These are phyloP conservation scores for Botrytis medusae DNA, from an alignment of 2,329 filamentous ascomycete genomes.

Conservation along the genomic window DNA sequence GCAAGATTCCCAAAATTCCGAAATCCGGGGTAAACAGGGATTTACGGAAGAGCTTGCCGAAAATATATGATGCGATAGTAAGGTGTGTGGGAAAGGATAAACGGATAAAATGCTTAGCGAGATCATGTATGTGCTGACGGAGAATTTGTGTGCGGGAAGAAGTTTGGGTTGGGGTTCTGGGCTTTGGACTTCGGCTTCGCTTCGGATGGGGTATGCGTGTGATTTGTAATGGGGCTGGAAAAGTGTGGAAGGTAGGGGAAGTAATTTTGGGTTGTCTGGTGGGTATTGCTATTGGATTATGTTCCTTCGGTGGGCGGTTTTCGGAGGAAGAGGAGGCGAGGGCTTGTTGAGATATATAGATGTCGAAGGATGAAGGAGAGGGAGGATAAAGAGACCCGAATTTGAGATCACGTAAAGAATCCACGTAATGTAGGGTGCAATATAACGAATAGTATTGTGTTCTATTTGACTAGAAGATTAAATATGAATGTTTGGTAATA, in stretches of 20 bases:
- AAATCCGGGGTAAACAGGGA: constrained; percentile 15
- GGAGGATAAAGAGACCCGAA: neutral
- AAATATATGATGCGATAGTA: neutral
- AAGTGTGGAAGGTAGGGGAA: neutral
- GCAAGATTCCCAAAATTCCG: neutral
- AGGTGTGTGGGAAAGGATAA: neutral
- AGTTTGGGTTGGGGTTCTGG: neutral
- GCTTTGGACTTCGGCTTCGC: neutral
- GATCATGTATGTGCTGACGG: neutral
- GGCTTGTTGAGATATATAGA: neutral
- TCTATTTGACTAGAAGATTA: neutral
- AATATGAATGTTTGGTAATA: neutral
- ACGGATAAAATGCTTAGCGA: constrained; percentile 3
- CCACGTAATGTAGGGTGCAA: neutral
- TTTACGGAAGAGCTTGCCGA: neutral
- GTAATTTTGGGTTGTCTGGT: accelerated
- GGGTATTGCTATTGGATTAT: no score
- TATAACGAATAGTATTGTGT: neutral
- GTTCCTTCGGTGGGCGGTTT: neutral
- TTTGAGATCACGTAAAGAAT: neutral
- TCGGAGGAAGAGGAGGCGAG: neutral
- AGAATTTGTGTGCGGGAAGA: neutral
- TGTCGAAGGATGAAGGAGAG: neutral
- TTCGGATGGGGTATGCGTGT: neutral
- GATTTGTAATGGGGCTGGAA: neutral